Evolutionary conservation across 257 asterid species (phyloP).

Genomic region (Sherardia arvensis): DNA sequence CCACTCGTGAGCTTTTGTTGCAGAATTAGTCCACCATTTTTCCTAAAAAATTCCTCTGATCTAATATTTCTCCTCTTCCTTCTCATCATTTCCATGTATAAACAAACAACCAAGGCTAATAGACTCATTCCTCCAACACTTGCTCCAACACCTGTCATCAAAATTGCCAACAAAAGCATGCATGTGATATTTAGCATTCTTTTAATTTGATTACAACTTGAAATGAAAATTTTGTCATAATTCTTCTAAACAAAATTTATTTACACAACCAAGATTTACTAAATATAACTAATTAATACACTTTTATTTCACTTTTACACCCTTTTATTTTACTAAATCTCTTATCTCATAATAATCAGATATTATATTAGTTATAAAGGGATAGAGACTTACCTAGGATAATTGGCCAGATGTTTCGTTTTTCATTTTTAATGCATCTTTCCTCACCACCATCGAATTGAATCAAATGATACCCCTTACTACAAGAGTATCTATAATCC

Average conservation of each 20-base stretch:
- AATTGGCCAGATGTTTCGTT: background rate
- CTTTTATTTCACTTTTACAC: no score
- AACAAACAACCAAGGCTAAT: background rate
- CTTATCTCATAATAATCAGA: no score
- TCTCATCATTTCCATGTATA: background rate
- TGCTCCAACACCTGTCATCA: constrained; percentile 1
- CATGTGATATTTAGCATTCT: no score
- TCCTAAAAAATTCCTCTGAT: background rate
- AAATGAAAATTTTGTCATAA: no score
- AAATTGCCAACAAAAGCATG: no score
- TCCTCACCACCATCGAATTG: background rate
- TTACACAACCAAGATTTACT: no score
- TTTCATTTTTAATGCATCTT: background rate
- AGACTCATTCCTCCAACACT: background rate
- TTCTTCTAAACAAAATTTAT: no score
- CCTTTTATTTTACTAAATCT: no score
- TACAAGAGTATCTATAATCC: background rate
- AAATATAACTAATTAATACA: no score
- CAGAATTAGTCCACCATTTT: background rate
- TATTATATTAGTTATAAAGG: no score
- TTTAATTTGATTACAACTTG: no score
- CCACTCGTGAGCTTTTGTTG: background rate
- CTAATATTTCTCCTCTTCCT: background rate
- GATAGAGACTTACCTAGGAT: background rate
- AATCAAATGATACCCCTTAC: background rate